Evolutionary conservation across 2,329 filamentous ascomycete genomes (phyloP).

Genomic region (Neodidymelliopsis sp.): DNA sequence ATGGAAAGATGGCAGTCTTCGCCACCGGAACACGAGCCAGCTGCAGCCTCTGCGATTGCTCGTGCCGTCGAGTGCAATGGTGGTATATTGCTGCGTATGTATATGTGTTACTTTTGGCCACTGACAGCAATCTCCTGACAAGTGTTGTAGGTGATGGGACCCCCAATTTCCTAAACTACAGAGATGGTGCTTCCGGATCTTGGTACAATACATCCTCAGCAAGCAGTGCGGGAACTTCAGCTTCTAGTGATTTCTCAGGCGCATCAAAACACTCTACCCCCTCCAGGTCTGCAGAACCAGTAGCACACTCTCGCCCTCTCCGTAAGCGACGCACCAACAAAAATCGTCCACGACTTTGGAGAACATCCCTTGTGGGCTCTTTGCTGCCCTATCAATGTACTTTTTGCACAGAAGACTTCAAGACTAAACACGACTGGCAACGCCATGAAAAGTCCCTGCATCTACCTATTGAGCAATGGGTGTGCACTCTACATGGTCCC

Average conservation of each 20-base stretch:
- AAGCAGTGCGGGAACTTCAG: conserved; percentile 34
- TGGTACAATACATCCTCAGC: conserved; percentile 26
- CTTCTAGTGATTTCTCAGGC: conserved; percentile 30
- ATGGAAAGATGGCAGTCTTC: conserved; percentile 41
- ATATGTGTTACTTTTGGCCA: no score
- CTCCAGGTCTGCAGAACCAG: neutral
- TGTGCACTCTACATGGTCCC: conserved; percentile 21
- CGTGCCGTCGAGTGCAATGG: conserved; percentile 31
- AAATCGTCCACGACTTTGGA: conserved; percentile 17
- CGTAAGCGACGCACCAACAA: conserved; percentile 16
- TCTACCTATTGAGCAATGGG: conserved; percentile 38
- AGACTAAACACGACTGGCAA: conserved; percentile 41
- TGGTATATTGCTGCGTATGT: conserved; percentile 8
- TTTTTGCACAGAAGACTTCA: conserved; percentile 42
- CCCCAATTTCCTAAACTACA: neutral
- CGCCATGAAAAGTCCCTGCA: conserved; percentile 42
- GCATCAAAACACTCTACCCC: conserved; percentile 12
- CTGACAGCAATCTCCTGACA: neutral
- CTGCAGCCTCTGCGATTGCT: conserved; percentile 32
- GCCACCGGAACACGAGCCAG: conserved; percentile 39
- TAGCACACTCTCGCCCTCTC: conserved; percentile 1
- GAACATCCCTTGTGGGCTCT: conserved; percentile 15
- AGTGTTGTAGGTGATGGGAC: neutral
- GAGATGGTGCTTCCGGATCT: conserved; percentile 3
- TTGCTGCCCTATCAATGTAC: conserved; percentile 38